Conservation (phyloP, 202 grass and related monocot species). For the Dendrocalamus latiflorus region DNA sequence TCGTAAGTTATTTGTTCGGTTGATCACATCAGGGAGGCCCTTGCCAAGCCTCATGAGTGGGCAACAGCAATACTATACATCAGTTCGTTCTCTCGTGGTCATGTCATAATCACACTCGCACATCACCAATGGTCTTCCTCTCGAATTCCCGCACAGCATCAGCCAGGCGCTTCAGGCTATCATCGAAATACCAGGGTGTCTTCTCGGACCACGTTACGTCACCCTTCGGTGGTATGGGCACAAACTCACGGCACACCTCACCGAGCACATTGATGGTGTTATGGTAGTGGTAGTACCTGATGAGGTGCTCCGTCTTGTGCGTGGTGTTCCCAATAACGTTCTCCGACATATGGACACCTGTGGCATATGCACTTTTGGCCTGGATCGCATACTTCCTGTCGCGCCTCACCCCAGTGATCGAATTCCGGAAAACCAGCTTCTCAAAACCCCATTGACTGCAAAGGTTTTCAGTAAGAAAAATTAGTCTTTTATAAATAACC, state of each 20-base stretch:
- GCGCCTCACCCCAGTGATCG: conserved; percentile 69
- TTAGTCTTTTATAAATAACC: background rate
- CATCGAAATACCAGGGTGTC: conserved; percentile 72
- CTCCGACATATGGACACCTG: conserved; percentile 90
- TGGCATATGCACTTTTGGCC: conserved; percentile 79
- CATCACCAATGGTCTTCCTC: conserved; percentile 50
- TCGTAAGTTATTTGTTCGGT: background rate
- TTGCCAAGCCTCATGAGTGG: conserved; percentile 1
- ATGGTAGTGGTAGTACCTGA: conserved; percentile 94
- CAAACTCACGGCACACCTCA: conserved; percentile 67
- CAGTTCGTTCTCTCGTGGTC: background rate
- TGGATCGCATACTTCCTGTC: conserved; percentile 91
- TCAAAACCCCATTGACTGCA: conserved; percentile 90
- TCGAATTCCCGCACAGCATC: conserved; percentile 53
- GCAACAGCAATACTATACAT: conserved; percentile 11
- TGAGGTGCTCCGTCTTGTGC: conserved; percentile 86
- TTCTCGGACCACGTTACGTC: conserved; percentile 72
- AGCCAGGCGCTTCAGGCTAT: conserved; percentile 58
- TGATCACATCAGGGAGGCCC: background rate
- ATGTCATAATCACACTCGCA: conserved; percentile 11
- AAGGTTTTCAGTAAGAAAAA: background rate
- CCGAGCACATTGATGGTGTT: conserved; percentile 78
- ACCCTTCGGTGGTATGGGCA: conserved; percentile 46
- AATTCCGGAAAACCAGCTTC: conserved; percentile 87
- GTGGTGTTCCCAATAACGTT: conserved; percentile 91